Percentiles rank a stretch among this genome's conserved stretches.
Conservation (phyloP, 2,329 filamentous ascomycete species). For the Huntiella savannae region DNA sequence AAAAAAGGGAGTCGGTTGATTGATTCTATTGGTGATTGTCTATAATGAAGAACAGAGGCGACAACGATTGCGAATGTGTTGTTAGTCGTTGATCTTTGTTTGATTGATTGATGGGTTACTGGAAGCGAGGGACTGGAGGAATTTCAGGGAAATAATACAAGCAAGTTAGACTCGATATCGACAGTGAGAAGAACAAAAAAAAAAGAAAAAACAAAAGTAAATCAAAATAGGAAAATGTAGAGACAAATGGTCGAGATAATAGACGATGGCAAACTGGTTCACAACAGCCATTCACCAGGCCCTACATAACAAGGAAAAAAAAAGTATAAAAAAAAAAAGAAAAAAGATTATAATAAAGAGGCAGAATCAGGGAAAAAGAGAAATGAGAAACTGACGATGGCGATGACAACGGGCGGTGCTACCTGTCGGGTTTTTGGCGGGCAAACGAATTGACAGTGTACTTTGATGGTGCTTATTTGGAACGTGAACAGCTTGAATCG, state of each 20-base stretch:
- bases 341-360: not conserved
- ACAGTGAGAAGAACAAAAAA: conserved; percentile 3
- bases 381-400: not conserved
- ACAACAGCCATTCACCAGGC: too few species aligned
- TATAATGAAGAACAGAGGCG: not conserved
- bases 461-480: too few species aligned
- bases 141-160: not conserved
- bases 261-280: not conserved
- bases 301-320: too few species aligned
- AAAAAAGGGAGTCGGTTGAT: not conserved
- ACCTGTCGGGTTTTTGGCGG: not conserved
- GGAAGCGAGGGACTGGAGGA: not conserved
- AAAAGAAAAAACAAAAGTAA: not conserved
- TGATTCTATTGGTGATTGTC: too few species aligned
- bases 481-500: too few species aligned
- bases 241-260: conserved; percentile 1
- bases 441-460: too few species aligned
- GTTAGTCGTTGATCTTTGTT: not conserved
- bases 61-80: not conserved
- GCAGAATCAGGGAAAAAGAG: not conserved
- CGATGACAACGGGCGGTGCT: not conserved
- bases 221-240: not conserved
- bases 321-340: not conserved
- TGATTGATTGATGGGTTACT: not conserved
- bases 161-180: not conserved